These are phyloP conservation scores for Fusarium denticulatum DNA, from an alignment of 2,329 filamentous ascomycete species.

Conservation along the genomic window DNA sequence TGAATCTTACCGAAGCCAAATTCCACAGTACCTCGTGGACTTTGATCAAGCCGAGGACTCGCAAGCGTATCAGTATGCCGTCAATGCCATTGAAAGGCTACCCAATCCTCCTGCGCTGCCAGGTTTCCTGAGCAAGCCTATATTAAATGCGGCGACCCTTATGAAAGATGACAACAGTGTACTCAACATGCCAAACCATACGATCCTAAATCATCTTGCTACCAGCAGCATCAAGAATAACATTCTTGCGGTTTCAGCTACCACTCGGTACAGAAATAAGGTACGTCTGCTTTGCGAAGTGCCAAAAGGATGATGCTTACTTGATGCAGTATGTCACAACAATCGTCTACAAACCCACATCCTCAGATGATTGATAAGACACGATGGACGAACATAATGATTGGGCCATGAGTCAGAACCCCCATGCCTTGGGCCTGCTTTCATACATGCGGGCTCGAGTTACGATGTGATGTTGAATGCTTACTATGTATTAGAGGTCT, in stretches of 20 bases:
- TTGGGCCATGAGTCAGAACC: background rate
- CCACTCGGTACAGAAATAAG: slow-evolving; percentile 97
- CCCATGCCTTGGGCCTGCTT: slow-evolving; percentile 1
- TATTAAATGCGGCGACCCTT: slow-evolving; percentile 87
- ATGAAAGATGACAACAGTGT: slow-evolving; percentile 99
- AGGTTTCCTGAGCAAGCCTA: slow-evolving; percentile 91
- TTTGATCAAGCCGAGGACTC: slow-evolving; percentile 87
- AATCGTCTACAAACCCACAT: slow-evolving; percentile 94
- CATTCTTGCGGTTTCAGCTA: slow-evolving; percentile 92
- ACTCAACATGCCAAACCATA: slow-evolving; percentile 95
- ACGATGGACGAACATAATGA: background rate
- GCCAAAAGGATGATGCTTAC: slow-evolving; percentile 16
- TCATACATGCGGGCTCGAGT: background rate
- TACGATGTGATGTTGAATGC: slow-evolving; percentile 22
- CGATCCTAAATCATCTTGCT: slow-evolving; percentile 93
- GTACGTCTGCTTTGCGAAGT: slow-evolving; percentile 55
- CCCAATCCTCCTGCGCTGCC: slow-evolving; percentile 86
- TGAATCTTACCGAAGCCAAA: slow-evolving; percentile 73
- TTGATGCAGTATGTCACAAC: slow-evolving; percentile 86
- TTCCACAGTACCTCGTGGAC: slow-evolving; percentile 88
- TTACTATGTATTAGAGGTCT: slow-evolving; percentile 5
- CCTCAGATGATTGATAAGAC: slow-evolving; percentile 58
- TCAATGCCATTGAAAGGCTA: slow-evolving; percentile 79
- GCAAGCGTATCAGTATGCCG: slow-evolving; percentile 76
- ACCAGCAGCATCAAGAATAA: slow-evolving; percentile 99